A percentile compares a stretch with the other conserved stretches of the same genome.
phyloP scores from a whole-genome alignment of 148 eudicot species.

The Simmondsia chinensis region DNA sequence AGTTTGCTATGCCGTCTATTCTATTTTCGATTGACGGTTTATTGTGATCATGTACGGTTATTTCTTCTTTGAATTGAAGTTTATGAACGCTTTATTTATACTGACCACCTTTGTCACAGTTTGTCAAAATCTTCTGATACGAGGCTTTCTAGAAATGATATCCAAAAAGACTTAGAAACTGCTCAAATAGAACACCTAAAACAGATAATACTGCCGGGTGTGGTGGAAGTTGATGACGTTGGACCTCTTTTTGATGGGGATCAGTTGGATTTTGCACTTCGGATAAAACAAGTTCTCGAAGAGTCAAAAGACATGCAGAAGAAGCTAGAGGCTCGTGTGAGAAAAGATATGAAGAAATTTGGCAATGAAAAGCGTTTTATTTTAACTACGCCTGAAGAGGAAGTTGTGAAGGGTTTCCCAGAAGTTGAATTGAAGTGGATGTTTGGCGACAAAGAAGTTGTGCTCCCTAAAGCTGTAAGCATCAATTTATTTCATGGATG shows the following conservation, averaged over 20 bases:
- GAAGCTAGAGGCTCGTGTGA: slow-evolving; percentile 45
- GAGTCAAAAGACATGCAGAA: slow-evolving; percentile 61
- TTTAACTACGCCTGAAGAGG: slow-evolving; percentile 57
- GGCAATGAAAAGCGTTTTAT: slow-evolving; percentile 63
- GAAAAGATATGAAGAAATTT: slow-evolving; percentile 56
- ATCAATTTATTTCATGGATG: slow-evolving; percentile 65
- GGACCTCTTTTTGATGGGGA: slow-evolving; percentile 38
- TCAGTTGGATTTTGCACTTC: slow-evolving; percentile 35
- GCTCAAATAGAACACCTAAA: slow-evolving; percentile 59
- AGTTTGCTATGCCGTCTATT: too few relatives aligned
- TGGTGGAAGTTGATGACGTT: slow-evolving; percentile 45
- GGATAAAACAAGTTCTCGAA: slow-evolving; percentile 41
- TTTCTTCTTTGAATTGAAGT: too few relatives aligned
- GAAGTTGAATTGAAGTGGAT: slow-evolving; percentile 78
- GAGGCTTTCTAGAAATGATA: slow-evolving; percentile 42
- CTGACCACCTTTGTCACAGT: slow-evolving; percentile 55
- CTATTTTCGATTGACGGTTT: too few relatives aligned
- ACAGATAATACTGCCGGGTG: slow-evolving; percentile 55
- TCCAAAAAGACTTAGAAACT: slow-evolving; percentile 59
- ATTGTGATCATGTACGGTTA: too few relatives aligned
- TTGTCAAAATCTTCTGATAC: slow-evolving; percentile 22
- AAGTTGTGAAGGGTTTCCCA: slow-evolving; percentile 71
- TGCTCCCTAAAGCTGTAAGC: slow-evolving; percentile 64
- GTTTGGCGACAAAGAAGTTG: slow-evolving; percentile 79
- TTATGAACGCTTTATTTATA: too few relatives aligned